Conservation (phyloP, 2,329 filamentous ascomycete species). For the Alternaria triticina region DNA sequence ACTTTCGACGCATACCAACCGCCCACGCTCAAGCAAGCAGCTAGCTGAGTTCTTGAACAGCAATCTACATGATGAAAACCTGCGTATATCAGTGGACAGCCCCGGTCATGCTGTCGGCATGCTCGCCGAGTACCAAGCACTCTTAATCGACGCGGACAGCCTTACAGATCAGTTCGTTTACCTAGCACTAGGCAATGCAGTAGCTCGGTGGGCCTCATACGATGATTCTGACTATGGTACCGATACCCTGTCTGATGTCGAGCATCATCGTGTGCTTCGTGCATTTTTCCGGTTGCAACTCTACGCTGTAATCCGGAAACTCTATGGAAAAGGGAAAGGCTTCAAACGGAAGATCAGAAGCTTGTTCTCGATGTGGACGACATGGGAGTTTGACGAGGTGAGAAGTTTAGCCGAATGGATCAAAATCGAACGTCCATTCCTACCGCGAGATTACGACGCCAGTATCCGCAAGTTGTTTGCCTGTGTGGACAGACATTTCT, state of each 20-base stretch:
- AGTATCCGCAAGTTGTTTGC: background rate
- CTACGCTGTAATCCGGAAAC: background rate
- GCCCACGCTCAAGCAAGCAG: background rate
- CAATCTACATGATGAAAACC: background rate
- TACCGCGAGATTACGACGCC: background rate
- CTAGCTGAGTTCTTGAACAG: background rate
- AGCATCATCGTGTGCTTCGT: background rate
- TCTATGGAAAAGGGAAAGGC: background rate
- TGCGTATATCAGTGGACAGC: background rate
- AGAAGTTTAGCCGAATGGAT: conserved; percentile 3
- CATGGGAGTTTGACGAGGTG: conserved; percentile 2
- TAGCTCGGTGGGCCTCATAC: background rate
- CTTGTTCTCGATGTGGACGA: background rate
- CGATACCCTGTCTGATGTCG: background rate
- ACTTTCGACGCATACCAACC: background rate
- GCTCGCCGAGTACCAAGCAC: background rate
- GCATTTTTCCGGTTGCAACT: background rate
- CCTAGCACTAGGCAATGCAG: background rate
- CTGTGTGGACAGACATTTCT: background rate
- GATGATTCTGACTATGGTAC: background rate
- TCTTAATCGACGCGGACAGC: background rate
- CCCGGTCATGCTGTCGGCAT: background rate
- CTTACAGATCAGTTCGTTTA: background rate
- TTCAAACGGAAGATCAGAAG: background rate
- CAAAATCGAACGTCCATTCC: background rate